Evolutionary conservation across 306 rosid species (phyloP), one percentile per base, ranked within the genome.

Genomic region (Dalbergia cultrata): DNA sequence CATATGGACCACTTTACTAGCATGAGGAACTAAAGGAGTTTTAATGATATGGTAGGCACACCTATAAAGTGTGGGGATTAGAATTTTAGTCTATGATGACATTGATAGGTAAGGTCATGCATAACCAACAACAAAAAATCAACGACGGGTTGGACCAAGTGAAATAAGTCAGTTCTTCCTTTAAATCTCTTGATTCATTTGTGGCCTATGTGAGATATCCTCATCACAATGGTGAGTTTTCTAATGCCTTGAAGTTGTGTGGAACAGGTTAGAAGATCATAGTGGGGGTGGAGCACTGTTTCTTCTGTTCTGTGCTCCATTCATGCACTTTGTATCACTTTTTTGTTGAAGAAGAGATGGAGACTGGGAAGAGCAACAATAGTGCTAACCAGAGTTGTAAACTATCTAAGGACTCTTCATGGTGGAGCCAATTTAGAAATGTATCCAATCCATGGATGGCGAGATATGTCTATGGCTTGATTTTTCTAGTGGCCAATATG

Each of bases 401-500:
- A 43, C 7, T 70, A 11, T 21, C 50, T 41, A 82, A 86, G 72
- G 70, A 78, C 21, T 86, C 87, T 65, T 88, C 94, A 43, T 91
- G 97, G 92, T 87, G 66, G 34, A 50, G 70, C 74, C 97, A 93
- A 80, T 91, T 96, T 85, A 81, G 86, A 50, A 93, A 92, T 87
- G 92, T 83, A 34, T 92, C 93, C 3, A 96, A 96, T 92, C 98
- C 97, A 11, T 89, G 90, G 97, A 89, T 96, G 92, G 99, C 99
- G 44, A 93, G 99, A 92, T 96, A 93, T 85, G 96, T 67, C 7
- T 96, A 96, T 71, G 98, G 83, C 10, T 74, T 96, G n/a, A 85
- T 96, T 75, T 96, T 96, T 79, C 75, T 96, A 41, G 53, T 82
- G 3, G 89, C 97, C 7, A 96, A 86, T 83, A 80, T 96, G 19